A percentile compares a stretch with the other conserved stretches of the same genome.
phyloP scores from a whole-genome alignment of 2,329 filamentous ascomycete species.

The Pyrenophora teres region DNA sequence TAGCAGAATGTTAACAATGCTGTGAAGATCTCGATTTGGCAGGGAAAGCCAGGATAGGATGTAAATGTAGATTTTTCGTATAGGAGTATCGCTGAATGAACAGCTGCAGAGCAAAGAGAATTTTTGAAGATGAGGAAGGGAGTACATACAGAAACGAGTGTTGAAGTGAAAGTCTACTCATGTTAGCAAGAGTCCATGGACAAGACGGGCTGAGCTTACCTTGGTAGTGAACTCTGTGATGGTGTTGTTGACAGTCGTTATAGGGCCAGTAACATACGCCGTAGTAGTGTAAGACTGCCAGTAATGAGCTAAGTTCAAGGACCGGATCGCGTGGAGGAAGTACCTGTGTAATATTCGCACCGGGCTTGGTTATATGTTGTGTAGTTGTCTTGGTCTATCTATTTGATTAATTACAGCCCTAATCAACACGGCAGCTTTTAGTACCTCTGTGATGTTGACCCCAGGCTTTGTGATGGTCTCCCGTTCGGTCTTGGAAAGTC shows the following conservation, averaged over 20 bases:
- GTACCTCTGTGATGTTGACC: slow-evolving; percentile 3
- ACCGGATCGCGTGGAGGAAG: too few species aligned
- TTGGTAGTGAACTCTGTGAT: slow-evolving; percentile 14
- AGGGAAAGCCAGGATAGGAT: too few species aligned
- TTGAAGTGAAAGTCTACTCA: slow-evolving; percentile 20
- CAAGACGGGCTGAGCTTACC: neutral
- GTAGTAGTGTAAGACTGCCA: neutral
- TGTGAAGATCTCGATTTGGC: neutral
- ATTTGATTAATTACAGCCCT: neutral
- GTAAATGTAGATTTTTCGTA: too few species aligned
- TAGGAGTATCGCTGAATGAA: neutral
- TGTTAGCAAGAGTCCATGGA: neutral
- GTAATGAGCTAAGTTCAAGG: neutral
- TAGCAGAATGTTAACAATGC: neutral
- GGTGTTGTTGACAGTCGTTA: slow-evolving; percentile 16
- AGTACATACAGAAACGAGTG: slow-evolving; percentile 21
- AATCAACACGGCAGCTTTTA: neutral
- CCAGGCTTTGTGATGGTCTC: slow-evolving; percentile 5
- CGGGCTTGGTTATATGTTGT: neutral
- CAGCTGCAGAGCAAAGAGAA: neutral
- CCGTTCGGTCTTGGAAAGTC: neutral
- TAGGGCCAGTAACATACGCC: slow-evolving; percentile 4
- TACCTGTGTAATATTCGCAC: too few species aligned
- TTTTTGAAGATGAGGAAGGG: neutral
- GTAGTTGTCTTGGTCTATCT: neutral